Base-by-base conservation (phyloP, 2,329 filamentous ascomycete species). In the Lecanosticta acicola region DNA sequence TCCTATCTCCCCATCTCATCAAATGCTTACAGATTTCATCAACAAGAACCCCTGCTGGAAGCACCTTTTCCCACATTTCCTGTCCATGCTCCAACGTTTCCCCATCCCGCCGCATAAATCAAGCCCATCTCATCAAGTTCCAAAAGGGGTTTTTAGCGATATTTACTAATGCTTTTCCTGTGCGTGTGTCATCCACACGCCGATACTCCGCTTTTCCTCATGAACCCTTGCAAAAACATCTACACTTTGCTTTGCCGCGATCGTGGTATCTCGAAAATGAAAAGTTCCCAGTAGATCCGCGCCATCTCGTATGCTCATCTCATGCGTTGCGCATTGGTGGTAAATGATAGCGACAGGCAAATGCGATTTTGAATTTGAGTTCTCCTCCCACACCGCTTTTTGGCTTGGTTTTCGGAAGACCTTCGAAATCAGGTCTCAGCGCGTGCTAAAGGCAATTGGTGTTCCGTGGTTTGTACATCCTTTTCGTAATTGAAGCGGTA, bases 281-380 rank as follows among this genome's bases (percentile, higher is more conserved):
- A 29, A 7, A 29, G 11, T 29, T n/a, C n/a, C 24, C 24, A 29
- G 24, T 29, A 19, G 18, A 14, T 19, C 39, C 39, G 20, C 39
- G 26, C 24, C 39, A 33, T 41, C 11, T 32, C 18, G 36, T 40
- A 35, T 40, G 43, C 43, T 45, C n/a, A 11, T 29, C 24, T 29
- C 24, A 29, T 29, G 35, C 35, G 19, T 16, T 18, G 17, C 5
- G 11, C 10, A 4, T 5, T 17, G 20, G 19, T 4, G 21, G 10
- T 2, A 1, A 14, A 10, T 21, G 41, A 37, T 43, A 37, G 19
- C 19, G 41, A 43, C 41, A 43, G 41, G 18, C 32, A 16, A 26
- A 38, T 44, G 42, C 24, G 24, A 29, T 29, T 29, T n/a, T n/a
- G n/a, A n/a, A n/a, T n/a, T n/a, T n/a, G n/a, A n/a, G n/a, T n/a